Evolutionary conservation across 805 yeast species (phyloP).

Genomic region (Metschnikowia koreensis): DNA sequence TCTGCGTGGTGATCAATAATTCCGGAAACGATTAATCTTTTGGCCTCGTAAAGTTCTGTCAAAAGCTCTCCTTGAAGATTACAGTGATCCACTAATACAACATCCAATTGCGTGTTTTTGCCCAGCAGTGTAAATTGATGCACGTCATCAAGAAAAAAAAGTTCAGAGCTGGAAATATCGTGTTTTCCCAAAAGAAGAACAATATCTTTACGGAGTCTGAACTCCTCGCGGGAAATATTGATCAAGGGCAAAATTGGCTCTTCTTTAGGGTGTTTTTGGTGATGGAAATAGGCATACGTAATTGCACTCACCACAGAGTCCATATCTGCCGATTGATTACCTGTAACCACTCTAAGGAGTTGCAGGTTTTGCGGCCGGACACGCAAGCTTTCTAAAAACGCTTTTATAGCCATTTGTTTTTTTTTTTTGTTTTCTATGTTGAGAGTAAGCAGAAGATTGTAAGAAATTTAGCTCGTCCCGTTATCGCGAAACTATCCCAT

Average conservation of each 20-base stretch:
- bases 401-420: constrained; percentile 26
- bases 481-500: too few species aligned
- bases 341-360: constrained; percentile 52
- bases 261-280: constrained; percentile 27
- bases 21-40: constrained; percentile 41
- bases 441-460: not conserved
- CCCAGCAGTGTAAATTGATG: constrained; percentile 15
- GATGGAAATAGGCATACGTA: constrained; percentile 60
- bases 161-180: constrained; percentile 44
- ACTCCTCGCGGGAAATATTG: constrained; percentile 66
- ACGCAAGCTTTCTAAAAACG: constrained; percentile 23
- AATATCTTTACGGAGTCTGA: constrained; percentile 71
- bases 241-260: constrained; percentile 62
- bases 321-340: constrained; percentile 84
- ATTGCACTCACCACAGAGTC: constrained; percentile 84
- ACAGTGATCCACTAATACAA: constrained; percentile 84
- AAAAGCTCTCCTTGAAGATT: constrained; percentile 52
- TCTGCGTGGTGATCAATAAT: constrained; percentile 91
- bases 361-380: constrained; percentile 14
- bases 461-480: not conserved
- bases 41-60: constrained; percentile 24
- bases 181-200: constrained; percentile 48
- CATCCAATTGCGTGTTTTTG: constrained; percentile 26
- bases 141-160: constrained; percentile 72
- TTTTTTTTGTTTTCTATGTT: not conserved